Base-by-base conservation (phyloP, 2,329 filamentous ascomycete genomes). In the Fusarium secorum region DNA sequence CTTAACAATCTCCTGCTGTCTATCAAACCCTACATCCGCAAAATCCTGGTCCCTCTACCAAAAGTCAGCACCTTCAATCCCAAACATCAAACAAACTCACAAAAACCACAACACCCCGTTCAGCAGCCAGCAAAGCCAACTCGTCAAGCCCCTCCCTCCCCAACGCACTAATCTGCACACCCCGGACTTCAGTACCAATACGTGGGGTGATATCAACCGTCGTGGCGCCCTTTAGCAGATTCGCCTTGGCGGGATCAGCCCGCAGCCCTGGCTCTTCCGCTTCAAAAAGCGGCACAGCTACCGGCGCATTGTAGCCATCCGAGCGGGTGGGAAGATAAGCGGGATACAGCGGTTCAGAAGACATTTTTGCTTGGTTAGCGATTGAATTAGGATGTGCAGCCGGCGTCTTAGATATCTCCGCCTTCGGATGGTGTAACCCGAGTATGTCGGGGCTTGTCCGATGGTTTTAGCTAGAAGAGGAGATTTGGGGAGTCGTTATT, bases 261-360 rank as follows among this genome's bases (percentile, higher is more conserved):
- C 78, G 70, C 15, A 46, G 53, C 7, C 79, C 79, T 4, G 79
- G 79, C 46, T 81, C 79, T 18, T 76, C 72, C 5, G 51, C 73
- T 4, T 78, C 76, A 35, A 79, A 79, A 51, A 64, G 61, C 45
- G 78, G 74, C 2, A 79, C 58, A 9, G 60, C 59, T 11, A 74
- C 54, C 5, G 76, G 75, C 0, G 72, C 66, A 11, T 51, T 60
- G 36, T 73, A 80, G 4, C 78, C 78, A n/a, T 79, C 77, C 0
- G 76, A 74, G 51, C 78, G 72, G 32, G 76, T 80, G 30, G 78
- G 78, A 13, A 80, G 69, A 45, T 80, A 80, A 11, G 74, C 72
- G 41, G 78, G 77, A 61, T 80, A 80, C 11, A 79, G 46, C 10
- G 78, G 78, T 15, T 70, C 65, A 11, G 52, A 41, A 3, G 78